phyloP scores from a whole-genome alignment of 306 rosid species.

The Glycyrrhiza uralensis region DNA sequence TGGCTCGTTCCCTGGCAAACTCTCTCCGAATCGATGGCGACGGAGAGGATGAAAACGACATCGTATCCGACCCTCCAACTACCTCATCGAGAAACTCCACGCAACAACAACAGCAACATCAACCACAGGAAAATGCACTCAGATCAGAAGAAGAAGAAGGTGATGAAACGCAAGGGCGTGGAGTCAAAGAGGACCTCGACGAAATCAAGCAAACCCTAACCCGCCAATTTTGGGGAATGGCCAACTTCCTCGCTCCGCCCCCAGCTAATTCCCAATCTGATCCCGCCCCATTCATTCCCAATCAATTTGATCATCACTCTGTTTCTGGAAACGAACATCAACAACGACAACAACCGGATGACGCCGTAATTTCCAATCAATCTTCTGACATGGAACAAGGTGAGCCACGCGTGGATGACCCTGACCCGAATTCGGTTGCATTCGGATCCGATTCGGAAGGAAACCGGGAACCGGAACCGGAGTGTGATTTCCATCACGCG shows the following conservation, averaged over 20 bases:
- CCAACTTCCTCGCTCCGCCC: conserved; percentile 75
- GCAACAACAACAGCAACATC: background rate
- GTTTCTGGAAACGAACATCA: conserved; percentile 12
- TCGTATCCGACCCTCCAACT: conserved; percentile 37
- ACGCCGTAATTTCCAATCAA: conserved; percentile 3
- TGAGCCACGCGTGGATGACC: background rate
- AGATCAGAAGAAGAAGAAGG: conserved; percentile 30
- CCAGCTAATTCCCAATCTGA: conserved; percentile 20
- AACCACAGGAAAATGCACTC: conserved; percentile 11
- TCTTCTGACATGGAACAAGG: background rate
- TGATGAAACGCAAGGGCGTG: conserved; percentile 50
- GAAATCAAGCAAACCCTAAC: conserved; percentile 77
- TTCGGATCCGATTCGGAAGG: conserved; percentile 28
- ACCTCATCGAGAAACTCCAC: conserved; percentile 13
- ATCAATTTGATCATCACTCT: conserved; percentile 29
- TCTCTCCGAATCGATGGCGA: conserved; percentile 68
- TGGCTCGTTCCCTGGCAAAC: conserved; percentile 70
- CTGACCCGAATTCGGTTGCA: background rate
- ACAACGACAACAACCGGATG: background rate
- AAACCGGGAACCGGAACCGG: conserved; percentile 31
- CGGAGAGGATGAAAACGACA: conserved; percentile 35
- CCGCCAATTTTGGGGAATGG: conserved; percentile 91
- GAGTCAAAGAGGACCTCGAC: conserved; percentile 79
- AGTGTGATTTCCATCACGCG: conserved; percentile 25
- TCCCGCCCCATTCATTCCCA: background rate